Conservation (phyloP, 352 stramenopile species). For the Elongisporangium anandrum region DNA sequence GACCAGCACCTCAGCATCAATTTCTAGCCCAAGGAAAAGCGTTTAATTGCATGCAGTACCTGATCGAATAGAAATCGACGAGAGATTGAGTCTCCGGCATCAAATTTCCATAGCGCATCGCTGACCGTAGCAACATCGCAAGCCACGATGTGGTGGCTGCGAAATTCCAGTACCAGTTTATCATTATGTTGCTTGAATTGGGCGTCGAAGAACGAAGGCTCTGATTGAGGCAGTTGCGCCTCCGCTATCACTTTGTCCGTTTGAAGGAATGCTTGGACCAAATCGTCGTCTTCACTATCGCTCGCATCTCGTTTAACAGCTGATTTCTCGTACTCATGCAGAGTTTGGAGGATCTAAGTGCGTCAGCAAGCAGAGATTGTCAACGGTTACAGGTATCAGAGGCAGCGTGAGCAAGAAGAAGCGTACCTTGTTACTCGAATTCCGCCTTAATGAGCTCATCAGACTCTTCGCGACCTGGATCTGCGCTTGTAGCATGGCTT, state of each 20-base stretch:
- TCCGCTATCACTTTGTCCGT: not conserved
- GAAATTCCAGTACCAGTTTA: not conserved
- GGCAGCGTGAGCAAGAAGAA: not conserved
- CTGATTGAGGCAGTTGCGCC: not conserved
- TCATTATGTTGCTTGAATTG: not conserved
- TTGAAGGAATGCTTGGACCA: not conserved
- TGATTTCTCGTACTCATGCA: not conserved
- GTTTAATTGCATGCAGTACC: not conserved
- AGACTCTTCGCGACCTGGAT: not conserved
- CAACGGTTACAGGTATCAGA: no score
- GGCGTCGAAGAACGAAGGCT: not conserved
- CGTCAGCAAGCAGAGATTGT: not conserved
- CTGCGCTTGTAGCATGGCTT: not conserved
- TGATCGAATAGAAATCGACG: not conserved
- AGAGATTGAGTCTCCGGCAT: not conserved
- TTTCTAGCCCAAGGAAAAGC: no score
- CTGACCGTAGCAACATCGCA: not conserved
- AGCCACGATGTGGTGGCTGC: not conserved
- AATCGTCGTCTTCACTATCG: not conserved
- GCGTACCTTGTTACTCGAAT: not conserved
- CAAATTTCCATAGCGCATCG: not conserved
- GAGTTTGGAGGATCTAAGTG: not conserved
- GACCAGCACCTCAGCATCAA: no score
- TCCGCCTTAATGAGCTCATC: not conserved
- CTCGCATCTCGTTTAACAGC: not conserved